Conservation (phyloP, 164 flowering plant species). For the Berberis thunbergii region DNA sequence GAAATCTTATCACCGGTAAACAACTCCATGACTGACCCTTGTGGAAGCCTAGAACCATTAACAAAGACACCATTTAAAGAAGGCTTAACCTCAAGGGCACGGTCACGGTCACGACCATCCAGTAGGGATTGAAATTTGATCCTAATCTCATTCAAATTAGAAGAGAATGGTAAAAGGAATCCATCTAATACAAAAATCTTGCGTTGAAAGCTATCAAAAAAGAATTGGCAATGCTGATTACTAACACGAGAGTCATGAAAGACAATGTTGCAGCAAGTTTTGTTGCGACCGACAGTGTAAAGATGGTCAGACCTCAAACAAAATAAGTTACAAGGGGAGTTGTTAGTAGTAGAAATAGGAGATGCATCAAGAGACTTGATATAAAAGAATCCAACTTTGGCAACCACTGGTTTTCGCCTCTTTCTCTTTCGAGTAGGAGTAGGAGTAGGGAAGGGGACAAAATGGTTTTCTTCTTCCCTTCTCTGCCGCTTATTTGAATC, state of each 20-base stretch:
- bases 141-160: conserved; percentile 21
- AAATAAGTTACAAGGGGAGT: conserved; percentile 20
- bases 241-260: conserved; percentile 44
- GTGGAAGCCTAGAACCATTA: conserved; percentile 43
- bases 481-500: too few relatives aligned
- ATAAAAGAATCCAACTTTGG: conserved; percentile 18
- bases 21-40: conserved; percentile 30
- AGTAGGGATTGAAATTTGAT: conserved; percentile 6
- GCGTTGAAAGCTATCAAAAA: conserved; percentile 27
- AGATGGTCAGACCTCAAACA: conserved; percentile 35
- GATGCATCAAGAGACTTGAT: conserved; percentile 26
- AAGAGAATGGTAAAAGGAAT: conserved; percentile 9
- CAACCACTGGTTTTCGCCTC: conserved; percentile 6
- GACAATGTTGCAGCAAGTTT: conserved; percentile 23
- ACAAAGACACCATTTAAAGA: conserved; percentile 72
- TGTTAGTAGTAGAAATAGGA: conserved; percentile 21
- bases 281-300: conserved; percentile 53
- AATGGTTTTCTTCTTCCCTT: too few relatives aligned
- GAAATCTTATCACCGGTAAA: conserved; percentile 56
- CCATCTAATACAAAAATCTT: conserved; percentile 49
- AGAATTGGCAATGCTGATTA: conserved; percentile 60
- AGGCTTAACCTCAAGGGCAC: conserved; percentile 13
- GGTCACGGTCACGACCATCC: background rate
- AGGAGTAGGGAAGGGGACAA: background rate
- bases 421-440: conserved; percentile 18